Conservation (phyloP, 768 basidiomycete genomes). For the Collybia sp. region DNA sequence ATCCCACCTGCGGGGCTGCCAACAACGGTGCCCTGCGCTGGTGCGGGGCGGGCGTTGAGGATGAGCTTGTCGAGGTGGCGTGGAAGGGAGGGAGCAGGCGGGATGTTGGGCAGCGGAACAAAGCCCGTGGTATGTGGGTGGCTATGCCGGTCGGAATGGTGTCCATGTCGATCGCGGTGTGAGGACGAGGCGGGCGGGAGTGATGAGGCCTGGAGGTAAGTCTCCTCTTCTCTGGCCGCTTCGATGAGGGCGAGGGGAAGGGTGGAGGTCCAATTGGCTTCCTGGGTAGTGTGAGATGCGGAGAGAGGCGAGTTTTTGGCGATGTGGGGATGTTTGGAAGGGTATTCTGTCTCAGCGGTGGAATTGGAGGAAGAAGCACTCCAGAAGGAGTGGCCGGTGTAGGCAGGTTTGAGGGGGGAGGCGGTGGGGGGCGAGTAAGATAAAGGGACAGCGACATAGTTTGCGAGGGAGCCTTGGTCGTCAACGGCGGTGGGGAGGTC, state of each 20-base stretch:
- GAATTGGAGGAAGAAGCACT: slow-evolving; percentile 29
- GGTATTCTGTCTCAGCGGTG: slow-evolving; percentile 21
- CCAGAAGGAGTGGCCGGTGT: slow-evolving; percentile 38
- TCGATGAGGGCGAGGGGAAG: slow-evolving; percentile 76
- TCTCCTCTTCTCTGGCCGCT: slow-evolving; percentile 83
- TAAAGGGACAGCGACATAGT: slow-evolving; percentile 76
- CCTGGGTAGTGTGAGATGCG: too few relatives aligned
- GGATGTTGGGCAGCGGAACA: slow-evolving; percentile 71
- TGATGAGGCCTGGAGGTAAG: slow-evolving; percentile 50
- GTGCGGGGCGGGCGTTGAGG: slow-evolving; percentile 51
- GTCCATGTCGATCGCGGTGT: neutral
- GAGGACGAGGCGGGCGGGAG: slow-evolving; percentile 21
- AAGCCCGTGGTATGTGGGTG: slow-evolving; percentile 29
- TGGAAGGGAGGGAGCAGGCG: slow-evolving; percentile 84
- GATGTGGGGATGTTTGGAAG: slow-evolving; percentile 10
- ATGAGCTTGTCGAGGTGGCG: slow-evolving; percentile 93
- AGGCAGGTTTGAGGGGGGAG: slow-evolving; percentile 7
- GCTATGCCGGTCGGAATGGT: slow-evolving; percentile 10
- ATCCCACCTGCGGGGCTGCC: slow-evolving; percentile 16
- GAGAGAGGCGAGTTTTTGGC: slow-evolving; percentile 15
- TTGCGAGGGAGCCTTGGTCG: slow-evolving; percentile 91
- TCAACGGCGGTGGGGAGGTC: slow-evolving; percentile 84
- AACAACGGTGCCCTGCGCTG: slow-evolving; percentile 20
- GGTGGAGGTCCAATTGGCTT: slow-evolving; percentile 65
- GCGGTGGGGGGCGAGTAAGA: slow-evolving; percentile 21